Evolutionary conservation across 495 filamentous ascomycete species (phyloP).

Genomic region (Pseudevernia furfuracea): DNA sequence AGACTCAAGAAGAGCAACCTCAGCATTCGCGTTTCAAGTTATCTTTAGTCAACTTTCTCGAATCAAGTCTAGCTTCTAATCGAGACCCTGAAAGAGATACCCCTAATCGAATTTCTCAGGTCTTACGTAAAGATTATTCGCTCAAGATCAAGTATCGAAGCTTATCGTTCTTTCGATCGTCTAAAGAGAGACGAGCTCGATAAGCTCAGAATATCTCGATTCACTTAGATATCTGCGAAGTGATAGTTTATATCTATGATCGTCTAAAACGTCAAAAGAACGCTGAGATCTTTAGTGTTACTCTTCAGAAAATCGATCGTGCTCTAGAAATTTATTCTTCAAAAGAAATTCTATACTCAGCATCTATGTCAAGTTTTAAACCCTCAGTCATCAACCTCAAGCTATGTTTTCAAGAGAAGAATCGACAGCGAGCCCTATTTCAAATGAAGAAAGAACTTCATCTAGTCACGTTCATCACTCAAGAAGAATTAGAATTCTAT

Average conservation of each 20-base stretch:
- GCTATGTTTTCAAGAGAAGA: background rate
- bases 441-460: background rate
- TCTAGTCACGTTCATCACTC: background rate
- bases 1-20: background rate
- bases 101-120: background rate
- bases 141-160: background rate
- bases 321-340: background rate
- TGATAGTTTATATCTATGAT: background rate
- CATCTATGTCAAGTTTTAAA: too few relatives aligned
- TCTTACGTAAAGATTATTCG: background rate
- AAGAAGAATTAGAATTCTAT: background rate
- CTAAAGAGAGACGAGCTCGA: background rate
- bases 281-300: background rate
- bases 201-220: background rate
- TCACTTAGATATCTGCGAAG: background rate
- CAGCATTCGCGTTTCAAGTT: too few relatives aligned
- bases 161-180: background rate
- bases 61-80: background rate
- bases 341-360: background rate
- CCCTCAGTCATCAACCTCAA: too few relatives aligned
- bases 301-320: background rate
- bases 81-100: background rate
- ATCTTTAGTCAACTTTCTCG: too few relatives aligned
- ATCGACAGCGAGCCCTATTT: background rate
- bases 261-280: background rate